Conservation (phyloP, 1,284 basidiomycete species). For the Austroboletus niveus region DNA sequence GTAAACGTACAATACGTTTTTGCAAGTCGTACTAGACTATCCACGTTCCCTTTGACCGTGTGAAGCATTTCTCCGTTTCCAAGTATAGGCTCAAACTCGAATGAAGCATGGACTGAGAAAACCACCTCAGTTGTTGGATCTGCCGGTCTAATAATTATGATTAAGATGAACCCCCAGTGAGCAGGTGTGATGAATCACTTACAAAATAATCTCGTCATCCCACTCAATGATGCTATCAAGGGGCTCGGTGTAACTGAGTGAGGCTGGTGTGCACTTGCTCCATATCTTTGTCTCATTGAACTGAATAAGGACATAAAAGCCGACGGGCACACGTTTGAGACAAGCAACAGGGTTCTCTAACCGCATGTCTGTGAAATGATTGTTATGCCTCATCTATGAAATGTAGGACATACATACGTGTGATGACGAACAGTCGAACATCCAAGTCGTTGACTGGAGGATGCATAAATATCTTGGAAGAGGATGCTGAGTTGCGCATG, state of each 20-base stretch:
- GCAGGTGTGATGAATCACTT: not conserved
- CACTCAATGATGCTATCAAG: not conserved
- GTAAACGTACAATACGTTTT: too few species aligned
- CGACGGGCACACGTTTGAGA: not conserved
- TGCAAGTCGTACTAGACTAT: too few species aligned
- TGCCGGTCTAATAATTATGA: not conserved
- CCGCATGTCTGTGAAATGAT: not conserved
- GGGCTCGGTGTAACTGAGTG: not conserved
- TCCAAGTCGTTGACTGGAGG: not conserved
- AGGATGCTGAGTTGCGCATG: not conserved
- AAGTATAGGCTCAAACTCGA: not conserved
- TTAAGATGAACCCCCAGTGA: too few species aligned
- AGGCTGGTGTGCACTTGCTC: not conserved
- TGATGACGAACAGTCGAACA: not conserved
- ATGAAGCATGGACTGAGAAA: not conserved
- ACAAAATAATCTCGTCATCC: not conserved
- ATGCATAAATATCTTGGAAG: not conserved
- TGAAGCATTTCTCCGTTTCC: not conserved
- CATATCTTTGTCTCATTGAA: not conserved
- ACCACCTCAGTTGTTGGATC: not conserved
- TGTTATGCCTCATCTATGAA: not conserved
- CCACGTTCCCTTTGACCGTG: too few species aligned
- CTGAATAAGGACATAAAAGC: not conserved
- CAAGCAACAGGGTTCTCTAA: not conserved
- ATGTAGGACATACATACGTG: not conserved